These are phyloP conservation scores for Allantophomopsis lycopodina DNA, from an alignment of 2,329 filamentous ascomycete genomes.

Conservation along the genomic window DNA sequence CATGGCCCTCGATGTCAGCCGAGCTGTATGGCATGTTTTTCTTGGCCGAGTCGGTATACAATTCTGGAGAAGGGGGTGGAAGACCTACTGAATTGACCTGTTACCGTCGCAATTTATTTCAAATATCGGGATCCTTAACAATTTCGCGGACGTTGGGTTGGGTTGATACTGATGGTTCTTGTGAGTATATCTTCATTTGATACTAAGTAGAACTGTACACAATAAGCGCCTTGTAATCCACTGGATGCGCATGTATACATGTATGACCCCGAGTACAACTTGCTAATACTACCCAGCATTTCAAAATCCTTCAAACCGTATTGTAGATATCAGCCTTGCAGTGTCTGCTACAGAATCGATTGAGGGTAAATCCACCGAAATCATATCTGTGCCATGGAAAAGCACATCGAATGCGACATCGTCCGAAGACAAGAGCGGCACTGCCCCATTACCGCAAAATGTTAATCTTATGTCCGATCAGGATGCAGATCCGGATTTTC, in stretches of 20 bases:
- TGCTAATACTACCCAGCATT: not conserved
- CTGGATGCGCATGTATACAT: too few relatives aligned
- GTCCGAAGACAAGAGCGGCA: slow-evolving; percentile 24
- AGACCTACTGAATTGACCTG: slow-evolving; percentile 76
- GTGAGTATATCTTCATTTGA: slow-evolving; percentile 41
- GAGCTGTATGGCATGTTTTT: slow-evolving; percentile 86
- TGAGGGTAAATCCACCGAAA: slow-evolving; percentile 81
- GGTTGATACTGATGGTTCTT: not conserved
- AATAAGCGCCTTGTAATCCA: too few relatives aligned
- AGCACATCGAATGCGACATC: slow-evolving; percentile 21
- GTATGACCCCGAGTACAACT: not conserved
- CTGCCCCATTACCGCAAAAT: slow-evolving; percentile 37
- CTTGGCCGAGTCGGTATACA: slow-evolving; percentile 69
- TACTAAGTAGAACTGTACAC: not conserved
- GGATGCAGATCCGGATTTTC: slow-evolving; percentile 65
- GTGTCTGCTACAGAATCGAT: slow-evolving; percentile 86
- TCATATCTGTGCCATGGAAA: slow-evolving; percentile 96
- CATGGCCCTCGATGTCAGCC: slow-evolving; percentile 53
- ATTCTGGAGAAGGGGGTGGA: slow-evolving; percentile 30
- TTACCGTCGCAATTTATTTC: slow-evolving; percentile 89
- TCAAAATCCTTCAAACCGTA: slow-evolving; percentile 33
- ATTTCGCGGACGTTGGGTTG: slow-evolving; percentile 55
- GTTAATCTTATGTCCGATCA: slow-evolving; percentile 42
- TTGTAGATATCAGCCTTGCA: slow-evolving; percentile 66
- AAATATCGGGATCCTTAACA: slow-evolving; percentile 79